These are phyloP conservation scores for Maudiozyma saulgeensis DNA, from an alignment of 805 yeast genomes.

Conservation along the genomic window DNA sequence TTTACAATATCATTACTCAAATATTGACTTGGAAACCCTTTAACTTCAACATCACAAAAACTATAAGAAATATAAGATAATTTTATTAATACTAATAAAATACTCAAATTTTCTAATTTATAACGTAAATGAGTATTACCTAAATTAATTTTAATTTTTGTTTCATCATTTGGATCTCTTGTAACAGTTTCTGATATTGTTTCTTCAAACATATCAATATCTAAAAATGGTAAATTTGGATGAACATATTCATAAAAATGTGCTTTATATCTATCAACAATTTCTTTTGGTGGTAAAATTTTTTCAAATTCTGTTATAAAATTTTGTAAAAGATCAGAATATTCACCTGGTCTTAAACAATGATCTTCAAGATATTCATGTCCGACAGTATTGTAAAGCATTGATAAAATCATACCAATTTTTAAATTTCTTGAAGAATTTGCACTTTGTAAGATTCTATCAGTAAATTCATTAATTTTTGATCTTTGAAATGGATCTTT, in stretches of 20 bases:
- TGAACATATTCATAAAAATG: constrained; percentile 23
- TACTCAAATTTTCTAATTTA: constrained; percentile 22
- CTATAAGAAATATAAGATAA: constrained; percentile 22
- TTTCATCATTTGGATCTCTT: constrained; percentile 12
- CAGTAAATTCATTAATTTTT: constrained; percentile 21
- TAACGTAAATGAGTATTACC: constrained; percentile 21
- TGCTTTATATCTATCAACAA: constrained; percentile 17
- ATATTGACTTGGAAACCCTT: background rate
- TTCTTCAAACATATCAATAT: constrained; percentile 23
- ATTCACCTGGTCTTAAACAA: constrained; percentile 17
- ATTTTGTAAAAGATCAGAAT: constrained; percentile 18
- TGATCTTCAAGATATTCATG: constrained; percentile 22
- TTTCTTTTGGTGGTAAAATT: constrained; percentile 20
- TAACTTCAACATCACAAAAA: constrained; percentile 5
- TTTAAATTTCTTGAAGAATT: constrained; percentile 14
- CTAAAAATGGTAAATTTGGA: constrained; percentile 23
- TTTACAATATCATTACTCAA: constrained; percentile 13
- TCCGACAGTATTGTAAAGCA: constrained; percentile 16
- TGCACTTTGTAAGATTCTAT: constrained; percentile 20
- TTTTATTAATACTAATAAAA: constrained; percentile 21
- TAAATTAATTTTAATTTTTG: constrained; percentile 16
- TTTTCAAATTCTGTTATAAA: constrained; percentile 18
- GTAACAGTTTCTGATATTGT: constrained; percentile 16
- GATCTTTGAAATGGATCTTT: constrained; percentile 14
- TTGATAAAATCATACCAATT: constrained; percentile 16